Evolutionary conservation across 129 eudicot species (phyloP).

Genomic region (Helichrysum umbraculigerum): DNA sequence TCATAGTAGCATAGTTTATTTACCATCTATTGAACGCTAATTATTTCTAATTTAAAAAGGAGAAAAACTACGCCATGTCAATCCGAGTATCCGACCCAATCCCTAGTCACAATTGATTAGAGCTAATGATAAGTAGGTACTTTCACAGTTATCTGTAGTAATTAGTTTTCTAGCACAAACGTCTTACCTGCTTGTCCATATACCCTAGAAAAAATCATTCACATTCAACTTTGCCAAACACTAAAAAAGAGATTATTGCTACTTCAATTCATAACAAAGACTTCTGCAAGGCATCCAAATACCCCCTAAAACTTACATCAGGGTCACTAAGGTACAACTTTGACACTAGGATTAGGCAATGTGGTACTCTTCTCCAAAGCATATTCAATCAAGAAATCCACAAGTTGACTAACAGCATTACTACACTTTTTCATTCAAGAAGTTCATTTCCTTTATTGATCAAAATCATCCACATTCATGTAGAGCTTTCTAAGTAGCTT

Average conservation of each 20-base stretch:
- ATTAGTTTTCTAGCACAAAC: neutral
- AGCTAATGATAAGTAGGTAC: neutral
- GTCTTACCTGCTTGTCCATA: neutral
- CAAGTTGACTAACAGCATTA: neutral
- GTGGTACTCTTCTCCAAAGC: neutral
- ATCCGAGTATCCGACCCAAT: constrained; percentile 3
- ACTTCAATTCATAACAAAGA: too few relatives aligned
- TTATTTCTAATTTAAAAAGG: neutral
- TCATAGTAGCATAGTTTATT: neutral
- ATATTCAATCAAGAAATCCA: neutral
- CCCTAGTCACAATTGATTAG: neutral
- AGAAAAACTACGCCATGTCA: neutral
- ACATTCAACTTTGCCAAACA: neutral
- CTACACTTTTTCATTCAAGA: neutral
- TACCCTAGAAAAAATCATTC: neutral
- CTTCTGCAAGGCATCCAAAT: too few relatives aligned
- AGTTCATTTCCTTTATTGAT: neutral
- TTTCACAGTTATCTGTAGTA: neutral
- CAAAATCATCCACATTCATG: neutral
- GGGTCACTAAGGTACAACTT: too few relatives aligned
- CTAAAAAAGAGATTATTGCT: too few relatives aligned
- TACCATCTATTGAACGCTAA: neutral
- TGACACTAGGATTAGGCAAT: neutral
- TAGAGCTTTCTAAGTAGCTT: neutral
- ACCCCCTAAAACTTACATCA: too few relatives aligned